Evolutionary conservation across 108 stramenopile genomes (phyloP).

Genomic region (Cyclostephanos tholiformis): DNA sequence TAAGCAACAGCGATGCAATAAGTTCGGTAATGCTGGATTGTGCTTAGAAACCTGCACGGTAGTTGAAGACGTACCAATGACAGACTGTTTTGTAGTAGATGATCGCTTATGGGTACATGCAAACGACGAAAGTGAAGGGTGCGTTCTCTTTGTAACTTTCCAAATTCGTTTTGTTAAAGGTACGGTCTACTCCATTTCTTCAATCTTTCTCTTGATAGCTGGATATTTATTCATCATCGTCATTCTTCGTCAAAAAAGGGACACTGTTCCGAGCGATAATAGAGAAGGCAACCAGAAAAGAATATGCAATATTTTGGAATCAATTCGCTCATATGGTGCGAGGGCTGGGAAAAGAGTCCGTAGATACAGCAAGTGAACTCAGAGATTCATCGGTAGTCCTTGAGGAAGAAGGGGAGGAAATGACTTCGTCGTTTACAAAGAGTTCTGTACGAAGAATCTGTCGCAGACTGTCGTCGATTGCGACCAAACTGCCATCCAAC

Average conservation of each 20-base stretch:
- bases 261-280: constrained; percentile 80
- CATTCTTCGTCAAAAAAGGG: constrained; percentile 18
- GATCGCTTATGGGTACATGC: constrained; percentile 68
- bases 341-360: constrained; percentile 23
- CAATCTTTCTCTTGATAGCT: background rate
- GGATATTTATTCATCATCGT: background rate
- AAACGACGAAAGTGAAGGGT: constrained; percentile 31
- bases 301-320: constrained; percentile 63
- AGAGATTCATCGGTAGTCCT: constrained; percentile 21
- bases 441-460: constrained; percentile 25
- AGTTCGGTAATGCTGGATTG: constrained; percentile 61
- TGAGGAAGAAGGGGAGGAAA: constrained; percentile 14
- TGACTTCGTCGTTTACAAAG: constrained; percentile 19
- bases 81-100: constrained; percentile 83
- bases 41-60: constrained; percentile 72
- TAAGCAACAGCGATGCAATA: constrained; percentile 69
- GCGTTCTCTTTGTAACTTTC: constrained; percentile 57
- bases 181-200: constrained; percentile 56
- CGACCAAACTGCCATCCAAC: constrained; percentile 3
- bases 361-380: constrained; percentile 19
- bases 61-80: constrained; percentile 84
- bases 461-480: constrained; percentile 25
- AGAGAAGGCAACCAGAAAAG: constrained; percentile 58
- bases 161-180: constrained; percentile 76
- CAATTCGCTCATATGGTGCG: constrained; percentile 43